Evolutionary conservation across 192 early-diverging fungal genomes (phyloP).

Genomic region (Entomortierella beljakovae): DNA sequence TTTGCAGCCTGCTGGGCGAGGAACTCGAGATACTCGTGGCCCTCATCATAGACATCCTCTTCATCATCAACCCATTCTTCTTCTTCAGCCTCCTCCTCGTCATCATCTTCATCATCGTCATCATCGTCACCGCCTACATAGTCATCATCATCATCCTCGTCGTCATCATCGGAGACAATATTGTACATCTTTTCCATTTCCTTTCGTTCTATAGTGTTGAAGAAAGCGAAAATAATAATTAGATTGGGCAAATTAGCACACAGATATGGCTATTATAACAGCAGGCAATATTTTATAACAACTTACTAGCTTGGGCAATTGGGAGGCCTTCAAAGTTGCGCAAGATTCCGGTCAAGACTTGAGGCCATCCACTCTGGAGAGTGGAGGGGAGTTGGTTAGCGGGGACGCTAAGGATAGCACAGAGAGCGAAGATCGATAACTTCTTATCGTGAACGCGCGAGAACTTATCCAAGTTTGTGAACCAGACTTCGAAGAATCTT

Average conservation of each 20-base stretch:
- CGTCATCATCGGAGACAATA: conserved; percentile 25
- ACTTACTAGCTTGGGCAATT: conserved; percentile 70
- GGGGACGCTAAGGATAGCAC: conserved; percentile 79
- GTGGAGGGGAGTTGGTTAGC: conserved; percentile 74
- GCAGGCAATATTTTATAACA: too few relatives aligned
- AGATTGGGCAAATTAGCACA: background rate
- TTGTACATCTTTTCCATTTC: conserved; percentile 53
- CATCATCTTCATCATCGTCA: conserved; percentile 64
- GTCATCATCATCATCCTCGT: conserved; percentile 51
- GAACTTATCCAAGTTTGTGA: conserved; percentile 78
- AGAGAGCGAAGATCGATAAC: conserved; percentile 86
- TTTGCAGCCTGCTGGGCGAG: conserved; percentile 57
- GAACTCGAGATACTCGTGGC: conserved; percentile 57
- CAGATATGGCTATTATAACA: background rate
- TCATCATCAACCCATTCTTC: conserved; percentile 71
- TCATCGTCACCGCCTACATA: conserved; percentile 64
- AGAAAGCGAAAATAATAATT: background rate
- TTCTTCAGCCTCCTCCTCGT: conserved; percentile 58
- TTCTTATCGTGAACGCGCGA: conserved; percentile 95
- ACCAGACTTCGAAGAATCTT: conserved; percentile 85
- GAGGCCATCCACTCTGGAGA: conserved; percentile 78
- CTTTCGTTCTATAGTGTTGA: conserved; percentile 28
- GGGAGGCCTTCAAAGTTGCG: conserved; percentile 82
- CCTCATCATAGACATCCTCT: conserved; percentile 60
- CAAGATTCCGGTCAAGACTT: conserved; percentile 79